Base-by-base conservation (phyloP, 805 yeast species). In the Myxozyma udenii region DNA sequence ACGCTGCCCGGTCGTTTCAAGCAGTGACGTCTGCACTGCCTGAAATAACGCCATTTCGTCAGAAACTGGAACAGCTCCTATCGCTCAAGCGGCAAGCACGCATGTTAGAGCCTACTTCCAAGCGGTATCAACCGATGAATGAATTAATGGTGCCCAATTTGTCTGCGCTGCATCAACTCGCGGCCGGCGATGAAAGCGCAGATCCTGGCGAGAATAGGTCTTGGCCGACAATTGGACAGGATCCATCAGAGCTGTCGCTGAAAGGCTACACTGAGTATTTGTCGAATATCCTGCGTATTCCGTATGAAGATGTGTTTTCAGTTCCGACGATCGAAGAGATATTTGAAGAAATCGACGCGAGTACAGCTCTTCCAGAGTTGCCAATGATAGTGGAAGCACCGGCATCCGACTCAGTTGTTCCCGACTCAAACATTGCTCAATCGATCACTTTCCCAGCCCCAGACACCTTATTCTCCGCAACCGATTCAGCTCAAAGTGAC, bases 321-420 rank as follows among this genome's bases (percentile, higher is more conserved):
- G 50, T 26, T 11, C 60, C 60, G 5, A 38, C 55, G 7, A 33
- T 55, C 12, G 58, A 55, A 23, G 60, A 55, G 32, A 19, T 55
- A 5, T 19, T 55, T 6, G 54, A 55, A 5, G 60, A 53, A 21
- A 51, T 54, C 19, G 58, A 54, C 19, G 58, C 53, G 6, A 53
- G 32, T 18, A 41, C 45, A 38, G 32, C 5, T 30, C 33, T n/a
- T 19, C 21, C 41, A 33, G 9, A 7, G n/a, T 4, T 5, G 37
- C 5, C 16, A n/a, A n/a, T 18, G 37, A n/a, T 5, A 5, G 37
- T n/a, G 9, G 16, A 11, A n/a, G n/a, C n/a, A n/a, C n/a, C n/a
- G n/a, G 14, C 33, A 28, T 14, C 9, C 12, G 9, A 28, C 33
- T 6, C 12, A 7, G 39, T 35, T 35, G 39, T 12, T 35, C 12